Evolutionary conservation across 1,284 basidiomycete genomes (phyloP), one percentile per base, ranked within the genome.

Genomic region (Ceratobasidium sp.): DNA sequence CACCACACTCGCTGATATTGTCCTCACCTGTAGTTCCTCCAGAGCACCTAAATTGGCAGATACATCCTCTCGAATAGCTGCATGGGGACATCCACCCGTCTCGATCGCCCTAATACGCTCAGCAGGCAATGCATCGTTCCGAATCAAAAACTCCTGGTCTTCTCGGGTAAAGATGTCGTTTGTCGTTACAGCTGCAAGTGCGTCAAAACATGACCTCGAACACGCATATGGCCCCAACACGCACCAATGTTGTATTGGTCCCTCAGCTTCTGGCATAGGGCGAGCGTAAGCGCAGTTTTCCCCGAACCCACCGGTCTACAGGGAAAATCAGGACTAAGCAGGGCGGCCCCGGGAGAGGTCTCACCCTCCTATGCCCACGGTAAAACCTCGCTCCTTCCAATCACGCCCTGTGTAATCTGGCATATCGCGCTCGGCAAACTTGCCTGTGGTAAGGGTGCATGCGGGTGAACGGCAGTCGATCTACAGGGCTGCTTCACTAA

Each of bases 161-260:
- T 99, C 97, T 29, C 91, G 88, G 49, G 97, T 99, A 83, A 98
- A 98, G 80, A 98, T 98, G 83, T 98, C 96, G 83, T 98, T 98
- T 9, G 96, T 98, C 19, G 96, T 93, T 1, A 94, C 94, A 39
- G 93, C 95, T 97, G 78, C 41, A 69, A 11, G 49, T 19, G 37
- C 3, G n/a, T 37, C 54, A n/a, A 24, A 53, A 64, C 22, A 53
- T 24, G 2, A 22, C 9, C 24, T 9, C 16, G 22, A 29, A n/a
- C 58, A 49, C 39, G n/a, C 37, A 22, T 31, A 72, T 58, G 58
- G 5, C 24, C 11, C 11, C 9, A 19, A n/a, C 3, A 49, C 85
- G 79, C 79, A 92, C 95, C 96, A 64, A 99, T 93, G 82, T 99
- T 98, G 83, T 93, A 93, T 77, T 91, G 86, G 53, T 90, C 88